Evolutionary conservation across 208 protist species (phyloP).

Genomic region (Phytomonas serpens): DNA sequence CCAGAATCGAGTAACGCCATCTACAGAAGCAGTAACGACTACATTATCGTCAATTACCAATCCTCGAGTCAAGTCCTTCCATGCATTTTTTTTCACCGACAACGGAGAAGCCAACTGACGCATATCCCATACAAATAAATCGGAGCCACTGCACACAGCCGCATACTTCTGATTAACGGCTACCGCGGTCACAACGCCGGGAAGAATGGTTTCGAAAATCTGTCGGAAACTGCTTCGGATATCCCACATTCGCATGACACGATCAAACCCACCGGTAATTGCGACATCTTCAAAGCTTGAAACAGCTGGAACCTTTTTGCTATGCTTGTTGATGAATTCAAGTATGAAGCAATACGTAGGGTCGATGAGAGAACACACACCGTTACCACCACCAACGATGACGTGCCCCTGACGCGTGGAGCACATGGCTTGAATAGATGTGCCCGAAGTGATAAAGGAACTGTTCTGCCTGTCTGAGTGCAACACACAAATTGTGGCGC

Average conservation of each 20-base stretch:
- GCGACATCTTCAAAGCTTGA: constrained; percentile 47
- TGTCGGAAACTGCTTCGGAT: constrained; percentile 49
- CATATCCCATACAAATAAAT: constrained; percentile 77
- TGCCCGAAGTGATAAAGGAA: constrained; percentile 75
- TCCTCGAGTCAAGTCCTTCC: constrained; percentile 79
- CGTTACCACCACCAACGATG: constrained; percentile 78
- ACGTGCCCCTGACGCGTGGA: constrained; percentile 52
- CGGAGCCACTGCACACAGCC: constrained; percentile 69
- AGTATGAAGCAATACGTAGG: constrained; percentile 45
- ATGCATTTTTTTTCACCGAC: constrained; percentile 61
- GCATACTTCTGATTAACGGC: constrained; percentile 58
- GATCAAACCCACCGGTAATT: constrained; percentile 79
- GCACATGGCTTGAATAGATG: constrained; percentile 82
- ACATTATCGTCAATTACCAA: constrained; percentile 69
- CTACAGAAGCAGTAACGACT: constrained; percentile 79
- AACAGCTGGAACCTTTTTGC: constrained; percentile 80
- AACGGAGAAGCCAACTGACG: constrained; percentile 49
- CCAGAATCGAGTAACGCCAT: constrained; percentile 79
- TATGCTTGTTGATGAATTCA: constrained; percentile 64
- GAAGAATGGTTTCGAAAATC: constrained; percentile 40
- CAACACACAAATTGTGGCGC: constrained; percentile 78
- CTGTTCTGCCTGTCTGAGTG: constrained; percentile 82
- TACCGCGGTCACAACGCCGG: constrained; percentile 74
- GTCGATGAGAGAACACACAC: constrained; percentile 71
- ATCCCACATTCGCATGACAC: constrained; percentile 75